Evolutionary conservation across 2,329 filamentous ascomycete species (phyloP), one percentile per base, ranked within the genome.

Genomic region (Aaosphaeria arxii): DNA sequence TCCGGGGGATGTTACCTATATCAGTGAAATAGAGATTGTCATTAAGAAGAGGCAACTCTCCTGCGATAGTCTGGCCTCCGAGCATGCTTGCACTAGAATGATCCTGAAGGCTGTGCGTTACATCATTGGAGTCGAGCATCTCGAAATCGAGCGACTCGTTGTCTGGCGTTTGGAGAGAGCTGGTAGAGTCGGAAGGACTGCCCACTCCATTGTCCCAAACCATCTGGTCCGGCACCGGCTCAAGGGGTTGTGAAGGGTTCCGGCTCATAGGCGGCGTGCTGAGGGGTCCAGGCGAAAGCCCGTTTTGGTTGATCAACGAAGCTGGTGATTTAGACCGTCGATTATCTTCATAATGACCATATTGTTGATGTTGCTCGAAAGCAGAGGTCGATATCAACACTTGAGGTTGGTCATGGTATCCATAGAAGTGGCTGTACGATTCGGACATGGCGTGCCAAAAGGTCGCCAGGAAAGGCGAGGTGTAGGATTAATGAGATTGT

Each of bases 111-210:
- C 17, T 24, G 17, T 24, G 17, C 17, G 17, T 24, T 24, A 24
- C 17, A 24, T 24, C 17, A 43, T 36, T 6, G 24, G 13, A 31
- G 24, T 68, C 63, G 30, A 62, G 59, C 60, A 67, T 63, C 6
- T 65, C 62, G 28, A 59, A 56, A 38, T 69, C 66, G 33, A 66
- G 68, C 1, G 53, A 53, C 11, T 67, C 62, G 50, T 58, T 55
- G 41, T 70, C 64, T 3, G 67, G 66, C 6, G 67, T 70, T 51
- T 50, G 62, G 17, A 67, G 60, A 49, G 65, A 68, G 9, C 61
- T 67, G 6, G 66, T 65, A 38, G 67, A 70, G 43, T 62, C 57
- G n/a, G 67, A 70, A 6, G 56, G 51, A 44, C 64, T 69, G 43
- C 53, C 59, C 32, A 24, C 33, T 3, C 24, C 32, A 57, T 65